Evolutionary conservation across 345 rosid genomes (phyloP), one percentile per base, ranked within the genome.

Genomic region (Citrus reticulata): DNA sequence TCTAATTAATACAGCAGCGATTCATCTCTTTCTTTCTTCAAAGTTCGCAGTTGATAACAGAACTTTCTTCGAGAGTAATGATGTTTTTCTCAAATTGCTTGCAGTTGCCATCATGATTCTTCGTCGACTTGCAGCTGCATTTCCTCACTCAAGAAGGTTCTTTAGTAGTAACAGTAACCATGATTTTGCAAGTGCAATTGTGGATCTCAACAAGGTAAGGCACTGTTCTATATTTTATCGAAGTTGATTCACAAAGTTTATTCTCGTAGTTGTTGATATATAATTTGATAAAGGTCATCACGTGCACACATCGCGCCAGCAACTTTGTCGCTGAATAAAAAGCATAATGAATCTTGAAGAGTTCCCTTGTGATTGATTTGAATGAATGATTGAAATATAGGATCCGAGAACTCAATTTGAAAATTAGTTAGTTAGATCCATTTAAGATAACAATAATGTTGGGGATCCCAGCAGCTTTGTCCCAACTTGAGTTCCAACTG

Each of bases 201-300:
- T 86, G 20, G 91, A 91, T 77, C 79, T 91, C 35, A 90, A 91
- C 82, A 87, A 88, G 93, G 92, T 90, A 57, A 64, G 68, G 13
- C 20, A 22, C 39, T 61, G 32, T 73, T 6, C 2, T 24, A 64
- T 27, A 11, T 25, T 20, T 29, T 35, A 11, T 42, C 49, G 5
- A 22, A 20, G 70, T 59, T 25, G 55, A 14, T 64, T 51, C 20
- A 35, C 65, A 46, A 32, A 9, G 20, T 39, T 9, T 13, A 6
- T 24, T 54, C 58, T 4, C 4, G 58, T 54, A 17, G 22, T 54
- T 51, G 20, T 51, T 54, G 58, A 19, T 16, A 1, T 17, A 54
- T 54, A 54, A 17, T 54, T 46, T 3, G 51, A 46, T 11, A 13
- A 46, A 0, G 58, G 22, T 54, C 58, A 17, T 46, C 51, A 54